phyloP scores from a whole-genome alignment of 2,329 filamentous ascomycete species.

The Hypoxylon sp. region DNA sequence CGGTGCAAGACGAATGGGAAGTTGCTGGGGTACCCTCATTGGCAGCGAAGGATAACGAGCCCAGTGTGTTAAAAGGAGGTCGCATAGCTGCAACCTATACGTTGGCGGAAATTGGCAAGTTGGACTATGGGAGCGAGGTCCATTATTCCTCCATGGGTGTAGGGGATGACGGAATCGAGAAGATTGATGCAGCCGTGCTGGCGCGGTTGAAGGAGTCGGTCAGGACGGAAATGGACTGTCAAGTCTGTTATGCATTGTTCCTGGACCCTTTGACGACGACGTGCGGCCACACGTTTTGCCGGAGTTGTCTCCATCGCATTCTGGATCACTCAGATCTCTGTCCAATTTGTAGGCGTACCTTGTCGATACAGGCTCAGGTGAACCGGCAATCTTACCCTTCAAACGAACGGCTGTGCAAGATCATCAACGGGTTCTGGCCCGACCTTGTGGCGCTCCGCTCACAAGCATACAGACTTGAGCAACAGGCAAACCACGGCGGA shows the following conservation, averaged over 20 bases:
- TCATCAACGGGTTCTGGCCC: conserved; percentile 78
- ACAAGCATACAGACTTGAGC: conserved; percentile 68
- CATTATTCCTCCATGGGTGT: conserved; percentile 48
- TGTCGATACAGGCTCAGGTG: conserved; percentile 64
- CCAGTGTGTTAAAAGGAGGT: conserved; percentile 64
- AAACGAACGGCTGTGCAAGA: conserved; percentile 72
- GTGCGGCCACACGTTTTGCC: conserved; percentile 92
- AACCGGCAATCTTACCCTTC: conserved; percentile 58
- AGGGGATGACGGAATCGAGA: conserved; percentile 47
- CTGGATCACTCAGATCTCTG: conserved; percentile 83
- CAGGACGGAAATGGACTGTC: conserved; percentile 83
- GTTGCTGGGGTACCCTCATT: conserved; percentile 58
- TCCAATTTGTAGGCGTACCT: conserved; percentile 79
- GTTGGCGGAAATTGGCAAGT: conserved; percentile 62
- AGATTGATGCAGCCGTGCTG: conserved; percentile 64
- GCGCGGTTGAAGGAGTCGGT: conserved; percentile 70
- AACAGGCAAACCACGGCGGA: conserved; percentile 66
- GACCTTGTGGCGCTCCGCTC: conserved; percentile 71
- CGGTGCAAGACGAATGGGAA: conserved; percentile 55
- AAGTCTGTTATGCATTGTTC: conserved; percentile 86
- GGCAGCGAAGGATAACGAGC: conserved; percentile 51
- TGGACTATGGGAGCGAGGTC: conserved; percentile 52
- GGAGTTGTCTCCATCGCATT: conserved; percentile 79
- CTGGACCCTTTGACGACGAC: conserved; percentile 85
- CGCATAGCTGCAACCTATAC: conserved; percentile 74